Evolutionary conservation across 169 alveolate genomes (phyloP).

Genomic region (Plasmodium cynomolgi): DNA sequence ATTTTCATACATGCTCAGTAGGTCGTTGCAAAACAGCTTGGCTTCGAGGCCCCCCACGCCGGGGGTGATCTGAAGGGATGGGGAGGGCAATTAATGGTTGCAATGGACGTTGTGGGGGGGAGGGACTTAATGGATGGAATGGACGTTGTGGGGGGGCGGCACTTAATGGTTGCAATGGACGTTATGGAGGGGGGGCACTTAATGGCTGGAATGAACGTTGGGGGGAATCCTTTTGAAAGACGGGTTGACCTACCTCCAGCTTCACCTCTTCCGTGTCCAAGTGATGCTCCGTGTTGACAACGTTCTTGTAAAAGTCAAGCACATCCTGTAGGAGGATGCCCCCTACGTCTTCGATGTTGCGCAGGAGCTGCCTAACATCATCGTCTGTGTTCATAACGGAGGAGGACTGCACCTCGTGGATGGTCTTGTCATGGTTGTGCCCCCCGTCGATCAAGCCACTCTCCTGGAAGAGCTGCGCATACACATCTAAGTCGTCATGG

Average conservation of each 20-base stretch:
- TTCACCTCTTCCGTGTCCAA: conserved; percentile 28
- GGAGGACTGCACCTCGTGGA: not conserved
- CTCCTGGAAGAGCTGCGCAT: conserved; percentile 21
- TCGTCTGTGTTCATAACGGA: not conserved
- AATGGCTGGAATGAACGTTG: not conserved
- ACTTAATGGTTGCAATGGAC: too few relatives aligned
- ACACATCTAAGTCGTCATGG: conserved; percentile 38
- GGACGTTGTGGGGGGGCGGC: too few relatives aligned
- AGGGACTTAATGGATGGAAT: too few relatives aligned
- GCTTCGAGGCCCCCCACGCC: conserved; percentile 94
- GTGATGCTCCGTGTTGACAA: conserved; percentile 34
- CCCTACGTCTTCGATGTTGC: not conserved
- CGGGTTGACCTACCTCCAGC: conserved; percentile 11
- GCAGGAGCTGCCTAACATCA: not conserved
- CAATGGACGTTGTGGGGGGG: not conserved
- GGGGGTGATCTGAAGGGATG: conserved; percentile 81
- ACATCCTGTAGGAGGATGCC: not conserved
- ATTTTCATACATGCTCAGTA: conserved; percentile 86
- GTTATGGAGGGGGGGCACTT: not conserved
- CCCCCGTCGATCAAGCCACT: not conserved
- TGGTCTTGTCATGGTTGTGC: not conserved
- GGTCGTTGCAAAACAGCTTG: conserved; percentile 87
- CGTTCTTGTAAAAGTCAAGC: conserved; percentile 10
- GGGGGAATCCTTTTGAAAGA: not conserved
- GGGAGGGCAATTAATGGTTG: not conserved